These are phyloP conservation scores for Myochromella boudieri DNA, from an alignment of 768 basidiomycete species.

Conservation along the genomic window DNA sequence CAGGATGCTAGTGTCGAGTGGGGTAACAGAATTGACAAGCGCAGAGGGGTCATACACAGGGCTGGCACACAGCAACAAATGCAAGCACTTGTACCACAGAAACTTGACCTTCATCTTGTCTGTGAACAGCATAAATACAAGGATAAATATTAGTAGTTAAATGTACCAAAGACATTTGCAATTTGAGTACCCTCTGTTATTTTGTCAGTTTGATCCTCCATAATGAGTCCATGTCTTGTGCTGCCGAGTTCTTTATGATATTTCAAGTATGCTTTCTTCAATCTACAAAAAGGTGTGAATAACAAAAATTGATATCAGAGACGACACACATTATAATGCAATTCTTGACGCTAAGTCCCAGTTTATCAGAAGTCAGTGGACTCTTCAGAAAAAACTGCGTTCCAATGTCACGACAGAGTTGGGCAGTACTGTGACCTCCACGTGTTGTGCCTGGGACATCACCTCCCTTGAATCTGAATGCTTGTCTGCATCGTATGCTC, in stretches of 20 bases:
- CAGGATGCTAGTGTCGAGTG: not conserved
- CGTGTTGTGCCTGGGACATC: not conserved
- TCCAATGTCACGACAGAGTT: slow-evolving; percentile 3
- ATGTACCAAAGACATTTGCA: not conserved
- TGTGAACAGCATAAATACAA: not conserved
- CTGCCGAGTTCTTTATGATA: too few species aligned
- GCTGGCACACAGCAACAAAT: not conserved
- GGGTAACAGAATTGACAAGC: not conserved
- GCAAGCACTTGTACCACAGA: not conserved
- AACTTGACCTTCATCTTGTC: slow-evolving; percentile 1
- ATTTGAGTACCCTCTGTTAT: not conserved
- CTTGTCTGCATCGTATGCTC: not conserved
- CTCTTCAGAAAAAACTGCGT: not conserved
- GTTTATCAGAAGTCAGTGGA: not conserved
- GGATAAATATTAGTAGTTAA: not conserved
- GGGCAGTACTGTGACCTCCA: not conserved
- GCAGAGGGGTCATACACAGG: not conserved
- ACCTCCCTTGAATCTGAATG: slow-evolving; percentile 3
- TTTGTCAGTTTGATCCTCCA: not conserved
- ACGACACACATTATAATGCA: not conserved
- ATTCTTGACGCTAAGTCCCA: slow-evolving; percentile 3
- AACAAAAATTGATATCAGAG: too few species aligned
- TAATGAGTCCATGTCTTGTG: slow-evolving; percentile 1
- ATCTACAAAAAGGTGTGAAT: too few species aligned
- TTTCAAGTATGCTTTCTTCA: too few species aligned